Evolutionary conservation across 2,329 filamentous ascomycete species (phyloP), one percentile per base, ranked within the genome.

Genomic region (Penicillium paneum): DNA sequence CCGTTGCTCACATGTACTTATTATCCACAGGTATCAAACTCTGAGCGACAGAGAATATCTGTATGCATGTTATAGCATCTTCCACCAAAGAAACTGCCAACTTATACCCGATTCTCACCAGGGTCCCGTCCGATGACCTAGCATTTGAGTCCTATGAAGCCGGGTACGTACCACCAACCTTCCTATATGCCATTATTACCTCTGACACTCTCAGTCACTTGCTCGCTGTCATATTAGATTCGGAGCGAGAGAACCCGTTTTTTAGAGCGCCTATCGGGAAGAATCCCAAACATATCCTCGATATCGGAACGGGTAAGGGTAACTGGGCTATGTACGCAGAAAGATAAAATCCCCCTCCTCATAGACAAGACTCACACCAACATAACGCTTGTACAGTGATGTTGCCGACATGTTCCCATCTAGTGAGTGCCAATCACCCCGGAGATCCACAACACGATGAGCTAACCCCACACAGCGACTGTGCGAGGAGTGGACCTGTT

Each of bases 61-160:
- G 58, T 61, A 53, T 26, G 46, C 10, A 34, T 36, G 13, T 7
- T 12, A 36, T 28, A 13, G 6, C 0, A 19, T 40, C 41, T 12
- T 3, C 12, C 10, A 24, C 19, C 11, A 34, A 47, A 12, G 5
- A 6, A 17, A 11, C 24, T 12, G 12, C 26, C 3, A 39, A 26
- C 31, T 24, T 11, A 24, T 36, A 1, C 24, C 21, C 8, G 15
- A 13, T 36, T n/a, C 29, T 24, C 13, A 35, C 12, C 17, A 61
- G 59, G 10, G 15, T 61, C 8, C 59, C 59, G 1, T 60, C 57
- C 11, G 59, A 61, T 44, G 59, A 61, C 1, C 50, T 51, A 2
- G 52, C 57, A 51, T 61, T 61, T 12, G 59, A 61, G 32, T 45
- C 59, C 6, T 61, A 61, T 40, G 59, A 61, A 50, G 57, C 55